Evolutionary conservation across 768 basidiomycete genomes (phyloP).

Genomic region (Clathrus columnatus): DNA sequence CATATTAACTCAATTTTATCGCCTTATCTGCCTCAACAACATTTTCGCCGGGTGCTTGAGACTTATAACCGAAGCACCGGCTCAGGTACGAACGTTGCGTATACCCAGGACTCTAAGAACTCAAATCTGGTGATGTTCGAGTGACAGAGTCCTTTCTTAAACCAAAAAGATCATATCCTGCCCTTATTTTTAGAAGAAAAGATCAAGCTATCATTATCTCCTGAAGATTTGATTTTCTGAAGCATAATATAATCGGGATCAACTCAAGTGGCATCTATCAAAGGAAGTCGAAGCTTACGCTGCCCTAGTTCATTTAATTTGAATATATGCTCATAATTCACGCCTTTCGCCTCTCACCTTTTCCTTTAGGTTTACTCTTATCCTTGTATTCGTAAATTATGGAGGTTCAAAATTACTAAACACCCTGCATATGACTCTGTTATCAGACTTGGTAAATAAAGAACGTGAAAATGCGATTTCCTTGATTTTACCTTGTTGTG

Average conservation of each 20-base stretch:
- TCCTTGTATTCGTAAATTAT: constrained; percentile 20
- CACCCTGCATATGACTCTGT: constrained; percentile 18
- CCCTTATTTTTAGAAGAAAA: no score
- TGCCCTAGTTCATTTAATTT: constrained; percentile 10
- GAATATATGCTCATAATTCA: neutral
- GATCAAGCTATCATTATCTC: constrained; percentile 6
- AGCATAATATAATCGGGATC: constrained; percentile 19
- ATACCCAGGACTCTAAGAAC: no score
- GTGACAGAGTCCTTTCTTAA: no score
- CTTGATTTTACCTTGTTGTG: constrained; percentile 38
- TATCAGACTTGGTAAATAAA: constrained; percentile 28
- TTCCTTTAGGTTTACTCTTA: constrained; percentile 21
- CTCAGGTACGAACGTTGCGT: no score
- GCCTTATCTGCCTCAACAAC: no score
- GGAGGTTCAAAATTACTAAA: constrained; percentile 11
- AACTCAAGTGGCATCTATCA: constrained; percentile 26
- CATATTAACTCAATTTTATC: no score
- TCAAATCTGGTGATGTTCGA: no score
- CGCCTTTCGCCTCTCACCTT: constrained; percentile 9
- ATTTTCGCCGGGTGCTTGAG: no score
- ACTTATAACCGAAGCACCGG: no score
- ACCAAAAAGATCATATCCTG: no score
- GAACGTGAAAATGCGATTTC: constrained; percentile 30
- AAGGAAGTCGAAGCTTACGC: constrained; percentile 24
- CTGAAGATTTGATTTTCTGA: constrained; percentile 21